A percentile compares a stretch with the other conserved stretches of the same genome.
phyloP scores from a whole-genome alignment of 2,329 filamentous ascomycete genomes.

The Metarhizium humberi region DNA sequence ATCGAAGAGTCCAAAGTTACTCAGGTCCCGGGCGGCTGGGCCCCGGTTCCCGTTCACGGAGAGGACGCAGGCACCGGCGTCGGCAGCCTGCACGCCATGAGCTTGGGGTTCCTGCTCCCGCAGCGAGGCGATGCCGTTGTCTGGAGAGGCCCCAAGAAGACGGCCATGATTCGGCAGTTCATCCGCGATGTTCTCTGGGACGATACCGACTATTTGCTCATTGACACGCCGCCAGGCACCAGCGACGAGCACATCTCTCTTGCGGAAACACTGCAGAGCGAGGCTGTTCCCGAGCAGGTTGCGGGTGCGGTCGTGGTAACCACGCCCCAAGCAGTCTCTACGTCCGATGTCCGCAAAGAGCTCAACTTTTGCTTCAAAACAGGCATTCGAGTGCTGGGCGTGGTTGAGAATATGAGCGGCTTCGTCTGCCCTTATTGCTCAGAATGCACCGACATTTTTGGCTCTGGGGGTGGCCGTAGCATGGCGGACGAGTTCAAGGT shows the following conservation, averaged over 20 bases:
- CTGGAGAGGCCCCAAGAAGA: conserved; percentile 97
- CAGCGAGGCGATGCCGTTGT: conserved; percentile 85
- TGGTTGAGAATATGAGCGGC: conserved; percentile 94
- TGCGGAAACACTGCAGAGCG: conserved; percentile 69
- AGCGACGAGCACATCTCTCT: conserved; percentile 96
- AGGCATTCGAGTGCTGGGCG: conserved; percentile 68
- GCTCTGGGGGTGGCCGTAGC: conserved; percentile 75
- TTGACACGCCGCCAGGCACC: conserved; percentile 93
- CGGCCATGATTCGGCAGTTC: conserved; percentile 97
- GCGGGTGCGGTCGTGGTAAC: conserved; percentile 90
- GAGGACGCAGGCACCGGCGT: conserved; percentile 39
- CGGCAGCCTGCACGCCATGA: conserved; percentile 75
- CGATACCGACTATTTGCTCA: conserved; percentile 79
- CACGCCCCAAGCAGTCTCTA: conserved; percentile 88
- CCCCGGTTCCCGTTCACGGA: conserved; percentile 76
- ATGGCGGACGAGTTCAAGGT: conserved; percentile 86
- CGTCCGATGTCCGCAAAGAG: conserved; percentile 89
- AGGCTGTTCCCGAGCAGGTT: conserved; percentile 56
- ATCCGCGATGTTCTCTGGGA: conserved; percentile 85
- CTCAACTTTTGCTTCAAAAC: conserved; percentile 89
- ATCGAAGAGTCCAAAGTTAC: conserved; percentile 84
- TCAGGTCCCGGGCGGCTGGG: conserved; percentile 85
- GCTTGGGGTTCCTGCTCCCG: conserved; percentile 79
- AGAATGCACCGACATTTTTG: conserved; percentile 91
- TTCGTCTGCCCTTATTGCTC: conserved; percentile 74